A percentile compares a stretch with the other conserved stretches of the same genome.
Conservation (phyloP, 805 yeast species). For the Starmerella vaccinii region DNA sequence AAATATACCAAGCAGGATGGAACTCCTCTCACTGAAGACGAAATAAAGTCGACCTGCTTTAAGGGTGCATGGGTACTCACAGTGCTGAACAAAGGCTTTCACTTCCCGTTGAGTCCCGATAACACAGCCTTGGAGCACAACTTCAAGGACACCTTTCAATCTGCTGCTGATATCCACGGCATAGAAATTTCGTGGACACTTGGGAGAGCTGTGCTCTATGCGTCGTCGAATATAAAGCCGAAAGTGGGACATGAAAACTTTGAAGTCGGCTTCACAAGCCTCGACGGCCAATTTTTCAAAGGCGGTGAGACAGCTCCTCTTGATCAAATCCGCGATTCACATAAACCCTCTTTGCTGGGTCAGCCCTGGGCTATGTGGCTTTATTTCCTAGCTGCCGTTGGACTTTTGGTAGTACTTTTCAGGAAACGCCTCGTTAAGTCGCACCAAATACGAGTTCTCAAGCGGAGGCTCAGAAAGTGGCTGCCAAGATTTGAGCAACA, state of each 20-base stretch:
- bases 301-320: constrained; percentile 25
- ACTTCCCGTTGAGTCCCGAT: constrained; percentile 45
- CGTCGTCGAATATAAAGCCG: constrained; percentile 52
- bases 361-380: not conserved
- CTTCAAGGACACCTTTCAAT: constrained; percentile 56
- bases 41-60: constrained; percentile 71
- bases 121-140: constrained; percentile 29
- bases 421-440: not conserved
- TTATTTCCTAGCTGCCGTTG: not conserved
- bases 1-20: constrained; percentile 38
- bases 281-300: constrained; percentile 17
- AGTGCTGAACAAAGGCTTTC: constrained; percentile 85
- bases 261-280: constrained; percentile 23
- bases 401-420: not conserved
- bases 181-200: constrained; percentile 91
- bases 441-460: not conserved
- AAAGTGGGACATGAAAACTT: not conserved
- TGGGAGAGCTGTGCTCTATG: constrained; percentile 76
- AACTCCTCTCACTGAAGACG: constrained; percentile 39
- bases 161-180: constrained; percentile 71
- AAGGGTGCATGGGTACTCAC: constrained; percentile 92
- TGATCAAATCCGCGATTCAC: not conserved
- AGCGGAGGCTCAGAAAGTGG: not conserved
- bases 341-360: not conserved
- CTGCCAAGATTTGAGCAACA: not conserved